Evolutionary conservation across 169 alveolate genomes (phyloP), one percentile per base, ranked within the genome.

Genomic region (Ophryocystis elektroscirrha): DNA sequence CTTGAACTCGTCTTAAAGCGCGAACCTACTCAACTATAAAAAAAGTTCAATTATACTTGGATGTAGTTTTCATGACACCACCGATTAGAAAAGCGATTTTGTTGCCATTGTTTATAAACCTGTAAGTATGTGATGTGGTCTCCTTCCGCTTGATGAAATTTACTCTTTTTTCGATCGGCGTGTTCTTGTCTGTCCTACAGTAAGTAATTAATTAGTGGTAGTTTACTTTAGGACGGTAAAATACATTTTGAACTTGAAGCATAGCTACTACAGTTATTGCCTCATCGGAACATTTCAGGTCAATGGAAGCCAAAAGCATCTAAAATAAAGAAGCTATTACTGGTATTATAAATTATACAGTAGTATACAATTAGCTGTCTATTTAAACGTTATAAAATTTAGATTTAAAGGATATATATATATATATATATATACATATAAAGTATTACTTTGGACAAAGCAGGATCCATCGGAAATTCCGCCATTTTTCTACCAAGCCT

Each of bases 401-500:
- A 51, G 59, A 47, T 28, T 28, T 1, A 43, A 43, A 2, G 22
- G 22, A 36, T 43, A 41, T 41, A 19, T 5, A 41, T 19, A 19
- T 5, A 5, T 19, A 19, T 9, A 41, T 9, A 9, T 12, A 42
- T 12, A 15, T 42, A n/a, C n/a, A n/a, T n/a, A n/a, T n/a, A n/a
- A n/a, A n/a, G n/a, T n/a, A n/a, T 32, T 46, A 23, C 44, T 35
- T 90, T 90, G 16, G 93, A 68, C 48, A 89, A 71, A 35, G 85
- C 86, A 0, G 99, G 99, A 49, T 87, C 96, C 72, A 90, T 76
- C 9, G 99, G 99, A 67, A 93, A 87, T 58, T 94, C 97, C 0
- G 99, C 96, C 98, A 94, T 94, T 61, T 86, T 78, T 42, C 96
- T 71, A 12, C 99, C 99, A n/a, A 95, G 65, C 49, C 85, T 83